phyloP scores from a whole-genome alignment of 441 rosid genomes.

The Syzygium syzygioides region DNA sequence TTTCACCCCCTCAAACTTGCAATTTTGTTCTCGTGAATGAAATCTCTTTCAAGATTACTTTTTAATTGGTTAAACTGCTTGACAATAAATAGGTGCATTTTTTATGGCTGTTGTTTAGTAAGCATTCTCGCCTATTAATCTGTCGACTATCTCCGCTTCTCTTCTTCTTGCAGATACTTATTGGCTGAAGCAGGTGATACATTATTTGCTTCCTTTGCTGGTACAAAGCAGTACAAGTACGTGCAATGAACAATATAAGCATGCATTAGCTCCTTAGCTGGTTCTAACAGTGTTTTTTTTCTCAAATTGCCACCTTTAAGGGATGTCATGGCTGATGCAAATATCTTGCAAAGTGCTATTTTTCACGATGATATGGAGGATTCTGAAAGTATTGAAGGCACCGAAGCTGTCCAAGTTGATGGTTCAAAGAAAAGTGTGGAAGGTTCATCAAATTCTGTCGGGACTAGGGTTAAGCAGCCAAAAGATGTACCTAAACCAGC shows the following conservation, averaged over 20 bases:
- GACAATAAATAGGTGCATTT: background rate
- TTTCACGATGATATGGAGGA: constrained; percentile 85
- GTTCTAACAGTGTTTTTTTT: constrained; percentile 2
- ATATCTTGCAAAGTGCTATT: constrained; percentile 90
- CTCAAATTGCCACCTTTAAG: constrained; percentile 27
- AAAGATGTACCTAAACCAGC: constrained; percentile 83
- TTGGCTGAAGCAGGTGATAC: constrained; percentile 97
- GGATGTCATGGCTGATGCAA: constrained; percentile 94
- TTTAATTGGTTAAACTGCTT: background rate
- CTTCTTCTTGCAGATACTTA: constrained; percentile 52
- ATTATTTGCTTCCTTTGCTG: constrained; percentile 91
- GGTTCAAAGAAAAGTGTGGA: constrained; percentile 40
- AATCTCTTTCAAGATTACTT: background rate
- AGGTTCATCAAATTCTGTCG: constrained; percentile 32
- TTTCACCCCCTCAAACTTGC: background rate
- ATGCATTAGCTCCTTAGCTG: background rate
- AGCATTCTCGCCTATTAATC: background rate
- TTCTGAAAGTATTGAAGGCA: constrained; percentile 27
- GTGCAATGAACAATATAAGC: constrained; percentile 10
- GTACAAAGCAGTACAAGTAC: constrained; percentile 95
- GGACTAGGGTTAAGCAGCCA: constrained; percentile 42
- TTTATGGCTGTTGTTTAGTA: background rate
- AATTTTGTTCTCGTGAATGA: background rate
- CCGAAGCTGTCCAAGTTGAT: constrained; percentile 39
- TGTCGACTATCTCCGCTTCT: background rate